Percentiles rank a stretch among this genome's conserved stretches.
Evolutionary conservation across 352 stramenopile genomes (phyloP).

Genomic region (Pythium brassicae): DNA sequence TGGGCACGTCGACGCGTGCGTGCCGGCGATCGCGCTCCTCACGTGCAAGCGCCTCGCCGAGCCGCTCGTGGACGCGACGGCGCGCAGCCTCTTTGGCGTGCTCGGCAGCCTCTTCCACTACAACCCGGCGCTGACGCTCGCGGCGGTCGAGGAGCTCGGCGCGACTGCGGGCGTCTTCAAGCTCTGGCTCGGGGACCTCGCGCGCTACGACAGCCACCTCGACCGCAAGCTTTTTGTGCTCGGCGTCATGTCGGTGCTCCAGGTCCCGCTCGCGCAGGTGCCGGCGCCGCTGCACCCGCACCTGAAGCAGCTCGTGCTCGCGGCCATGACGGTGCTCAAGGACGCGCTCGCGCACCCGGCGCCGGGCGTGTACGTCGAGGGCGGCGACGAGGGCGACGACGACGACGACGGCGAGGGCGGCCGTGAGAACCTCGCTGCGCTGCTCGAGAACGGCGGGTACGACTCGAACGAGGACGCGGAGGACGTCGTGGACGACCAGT

Average conservation of each 20-base stretch:
- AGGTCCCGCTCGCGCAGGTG: slow-evolving; percentile 79
- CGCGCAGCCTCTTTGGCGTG: slow-evolving; percentile 86
- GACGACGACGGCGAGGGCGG: slow-evolving; percentile 46
- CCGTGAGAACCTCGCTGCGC: slow-evolving; percentile 70
- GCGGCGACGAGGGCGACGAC: slow-evolving; percentile 49
- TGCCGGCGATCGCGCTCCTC: slow-evolving; percentile 70
- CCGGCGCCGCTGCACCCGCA: slow-evolving; percentile 82
- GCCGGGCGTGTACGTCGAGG: slow-evolving; percentile 52
- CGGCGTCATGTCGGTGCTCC: slow-evolving; percentile 89
- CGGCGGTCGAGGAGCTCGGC: slow-evolving; percentile 84
- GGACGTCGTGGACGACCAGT: slow-evolving; percentile 92
- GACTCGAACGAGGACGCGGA: slow-evolving; percentile 86
- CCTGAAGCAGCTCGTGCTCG: slow-evolving; percentile 84
- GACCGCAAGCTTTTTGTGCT: slow-evolving; percentile 93
- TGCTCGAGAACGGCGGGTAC: slow-evolving; percentile 91
- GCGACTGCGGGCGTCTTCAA: slow-evolving; percentile 88
- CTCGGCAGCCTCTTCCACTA: slow-evolving; percentile 92
- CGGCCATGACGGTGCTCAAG: slow-evolving; percentile 82
- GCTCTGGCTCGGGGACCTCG: slow-evolving; percentile 89
- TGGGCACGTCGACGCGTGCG: slow-evolving; percentile 72
- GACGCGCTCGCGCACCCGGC: slow-evolving; percentile 60
- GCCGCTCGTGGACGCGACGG: slow-evolving; percentile 62
- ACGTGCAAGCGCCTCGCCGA: slow-evolving; percentile 55
- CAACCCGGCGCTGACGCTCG: slow-evolving; percentile 88
- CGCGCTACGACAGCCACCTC: slow-evolving; percentile 77